Percentiles rank a stretch among this genome's conserved stretches.
Evolutionary conservation across 176 grass and related monocot species (phyloP).

Genomic region (Rhynchospora tenuis): DNA sequence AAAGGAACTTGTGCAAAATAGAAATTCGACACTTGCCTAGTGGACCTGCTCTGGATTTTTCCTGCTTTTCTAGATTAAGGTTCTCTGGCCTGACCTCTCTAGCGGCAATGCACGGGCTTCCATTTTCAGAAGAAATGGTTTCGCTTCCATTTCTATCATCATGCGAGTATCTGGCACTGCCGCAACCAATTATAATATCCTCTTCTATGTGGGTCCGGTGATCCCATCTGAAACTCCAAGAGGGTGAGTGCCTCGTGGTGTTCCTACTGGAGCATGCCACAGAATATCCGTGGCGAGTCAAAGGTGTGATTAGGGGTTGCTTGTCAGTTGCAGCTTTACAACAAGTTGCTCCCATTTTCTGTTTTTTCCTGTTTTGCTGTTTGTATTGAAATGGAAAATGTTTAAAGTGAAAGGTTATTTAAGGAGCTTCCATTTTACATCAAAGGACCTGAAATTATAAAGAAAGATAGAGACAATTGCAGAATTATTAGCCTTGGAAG

Average conservation of each 20-base stretch:
- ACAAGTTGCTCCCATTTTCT: conserved; percentile 55
- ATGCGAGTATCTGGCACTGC: conserved; percentile 17
- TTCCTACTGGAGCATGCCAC: conserved; percentile 42
- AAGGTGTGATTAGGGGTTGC: conserved; percentile 14
- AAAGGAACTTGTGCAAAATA: background rate
- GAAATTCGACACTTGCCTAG: conserved; percentile 25
- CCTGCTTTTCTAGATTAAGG: background rate
- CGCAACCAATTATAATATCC: conserved; percentile 14
- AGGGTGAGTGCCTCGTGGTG: conserved; percentile 41
- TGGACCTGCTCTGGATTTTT: conserved; percentile 26
- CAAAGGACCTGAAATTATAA: background rate
- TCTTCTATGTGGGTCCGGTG: conserved; percentile 66
- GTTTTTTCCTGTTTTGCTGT: background rate
- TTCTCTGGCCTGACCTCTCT: background rate
- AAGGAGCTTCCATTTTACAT: conserved; percentile 1
- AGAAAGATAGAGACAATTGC: background rate
- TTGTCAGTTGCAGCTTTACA: conserved; percentile 57
- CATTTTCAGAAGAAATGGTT: background rate
- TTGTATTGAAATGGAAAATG: background rate
- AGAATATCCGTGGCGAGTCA: background rate
- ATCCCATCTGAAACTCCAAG: conserved; percentile 71
- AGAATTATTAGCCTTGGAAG: no score
- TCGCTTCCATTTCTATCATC: conserved; percentile 5
- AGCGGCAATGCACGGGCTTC: background rate
- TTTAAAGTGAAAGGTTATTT: background rate